These are phyloP conservation scores for Pestalotiopsis fici DNA, from an alignment of 2,329 filamentous ascomycete species.

Conservation along the genomic window DNA sequence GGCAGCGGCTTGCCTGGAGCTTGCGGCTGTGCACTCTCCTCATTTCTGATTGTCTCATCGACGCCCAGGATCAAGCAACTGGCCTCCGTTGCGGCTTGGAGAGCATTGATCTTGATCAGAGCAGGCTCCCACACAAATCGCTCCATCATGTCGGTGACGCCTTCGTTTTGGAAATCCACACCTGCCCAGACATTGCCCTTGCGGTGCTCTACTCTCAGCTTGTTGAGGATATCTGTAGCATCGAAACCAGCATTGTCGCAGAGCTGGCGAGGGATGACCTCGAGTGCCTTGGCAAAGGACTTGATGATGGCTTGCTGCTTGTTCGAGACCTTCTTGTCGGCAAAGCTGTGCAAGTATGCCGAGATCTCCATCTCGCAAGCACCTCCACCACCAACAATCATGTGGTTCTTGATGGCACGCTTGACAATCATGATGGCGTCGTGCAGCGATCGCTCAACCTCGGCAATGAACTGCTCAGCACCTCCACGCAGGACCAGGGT, in stretches of 20 bases:
- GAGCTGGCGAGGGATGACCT: constrained; percentile 93
- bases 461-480: constrained; percentile 98
- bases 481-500: constrained; percentile 93
- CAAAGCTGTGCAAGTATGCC: constrained; percentile 87
- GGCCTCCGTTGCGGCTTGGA: constrained; percentile 94
- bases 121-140: constrained; percentile 97
- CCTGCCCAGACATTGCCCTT: constrained; percentile 93
- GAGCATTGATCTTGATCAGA: constrained; percentile 94
- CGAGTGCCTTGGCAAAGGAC: constrained; percentile 93
- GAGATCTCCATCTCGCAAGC: constrained; percentile 97
- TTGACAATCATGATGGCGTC: constrained; percentile 99
- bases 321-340: constrained; percentile 87
- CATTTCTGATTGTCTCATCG: constrained; percentile 98
- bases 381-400: constrained; percentile 92
- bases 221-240: constrained; percentile 96
- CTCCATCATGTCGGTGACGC: constrained; percentile 91
- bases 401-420: constrained; percentile 91
- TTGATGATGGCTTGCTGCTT: constrained; percentile 99
- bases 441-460: constrained; percentile 96
- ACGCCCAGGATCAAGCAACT: constrained; percentile 94
- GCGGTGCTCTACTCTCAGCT: constrained; percentile 92
- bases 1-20: constrained; percentile 75
- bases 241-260: constrained; percentile 99
- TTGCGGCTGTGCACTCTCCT: constrained; percentile 85
- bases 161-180: constrained; percentile 92